phyloP scores from a whole-genome alignment of 768 basidiomycete genomes.

The Dictyophora rubrovolvata region DNA sequence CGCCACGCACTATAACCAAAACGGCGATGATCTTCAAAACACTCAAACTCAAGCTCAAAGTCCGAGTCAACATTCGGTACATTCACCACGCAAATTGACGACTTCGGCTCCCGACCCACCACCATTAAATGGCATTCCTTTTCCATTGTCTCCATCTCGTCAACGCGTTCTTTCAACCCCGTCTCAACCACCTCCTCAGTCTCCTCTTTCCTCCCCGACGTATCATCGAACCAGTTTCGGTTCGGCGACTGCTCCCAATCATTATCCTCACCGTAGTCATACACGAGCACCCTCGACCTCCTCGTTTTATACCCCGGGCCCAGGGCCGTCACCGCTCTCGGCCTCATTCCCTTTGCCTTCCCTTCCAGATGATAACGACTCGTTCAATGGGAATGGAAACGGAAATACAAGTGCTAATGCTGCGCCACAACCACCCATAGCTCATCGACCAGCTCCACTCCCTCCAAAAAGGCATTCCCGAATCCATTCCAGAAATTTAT shows the following conservation, averaged over 20 bases:
- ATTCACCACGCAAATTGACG: conserved; percentile 11
- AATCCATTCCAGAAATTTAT: conserved; percentile 85
- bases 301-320: conserved; percentile 34
- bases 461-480: conserved; percentile 43
- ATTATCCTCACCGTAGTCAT: conserved; percentile 20
- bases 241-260: conserved; percentile 12
- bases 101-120: conserved; percentile 19
- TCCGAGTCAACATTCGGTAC: neutral
- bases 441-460: neutral
- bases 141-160: neutral
- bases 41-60: neutral
- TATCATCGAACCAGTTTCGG: conserved; percentile 21
- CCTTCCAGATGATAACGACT: neutral
- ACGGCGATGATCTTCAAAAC: conserved; percentile 3
- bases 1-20: conserved; percentile 10
- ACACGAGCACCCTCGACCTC: conserved; percentile 42
- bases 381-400: neutral
- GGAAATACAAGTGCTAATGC: neutral
- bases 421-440: neutral
- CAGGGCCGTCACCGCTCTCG: conserved; percentile 42
- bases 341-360: conserved; percentile 25
- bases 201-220: conserved; percentile 14
- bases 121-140: neutral
- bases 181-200: conserved; percentile 11
- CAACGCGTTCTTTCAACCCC: conserved; percentile 8